Percentiles rank a stretch among this genome's conserved stretches.
phyloP scores from a whole-genome alignment of 2,329 filamentous ascomycete genomes.

The Sporothrix schenckii region DNA sequence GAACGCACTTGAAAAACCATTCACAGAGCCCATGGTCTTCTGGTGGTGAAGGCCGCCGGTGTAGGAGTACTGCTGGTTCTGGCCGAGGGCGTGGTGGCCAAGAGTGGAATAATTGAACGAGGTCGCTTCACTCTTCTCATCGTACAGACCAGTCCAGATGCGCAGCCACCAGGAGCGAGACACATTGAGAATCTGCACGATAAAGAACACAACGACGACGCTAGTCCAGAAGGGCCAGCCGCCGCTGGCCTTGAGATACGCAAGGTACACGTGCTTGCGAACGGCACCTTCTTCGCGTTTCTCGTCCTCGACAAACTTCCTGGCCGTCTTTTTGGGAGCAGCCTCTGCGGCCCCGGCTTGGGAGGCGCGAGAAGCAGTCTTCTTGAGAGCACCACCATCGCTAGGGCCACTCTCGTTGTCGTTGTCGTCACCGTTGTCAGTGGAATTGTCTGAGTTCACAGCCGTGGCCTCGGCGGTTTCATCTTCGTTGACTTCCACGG shows the following conservation, averaged over 20 bases:
- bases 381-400: conserved; percentile 41
- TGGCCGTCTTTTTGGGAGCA: conserved; percentile 55
- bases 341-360: conserved; percentile 20
- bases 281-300: conserved; percentile 70
- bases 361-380: conserved; percentile 31
- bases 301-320: conserved; percentile 78
- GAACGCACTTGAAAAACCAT: background rate
- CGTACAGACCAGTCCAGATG: conserved; percentile 60
- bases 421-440: conserved; percentile 40
- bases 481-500: conserved; percentile 53
- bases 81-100: conserved; percentile 22
- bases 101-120: conserved; percentile 29
- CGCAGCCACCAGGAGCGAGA: conserved; percentile 66
- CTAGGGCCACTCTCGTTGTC: conserved; percentile 55
- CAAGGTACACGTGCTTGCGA: conserved; percentile 65
- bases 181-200: conserved; percentile 58
- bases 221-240: conserved; percentile 63
- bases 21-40: conserved; percentile 46
- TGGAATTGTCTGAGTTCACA: conserved; percentile 55
- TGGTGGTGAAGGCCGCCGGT: conserved; percentile 52
- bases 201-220: conserved; percentile 57
- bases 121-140: conserved; percentile 39
- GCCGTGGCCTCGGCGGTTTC: conserved; percentile 49
- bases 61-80: conserved; percentile 43
- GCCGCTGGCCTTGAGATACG: conserved; percentile 69